Evolutionary conservation across 768 basidiomycete species (phyloP).

Genomic region (Clitopilus hobsonii): DNA sequence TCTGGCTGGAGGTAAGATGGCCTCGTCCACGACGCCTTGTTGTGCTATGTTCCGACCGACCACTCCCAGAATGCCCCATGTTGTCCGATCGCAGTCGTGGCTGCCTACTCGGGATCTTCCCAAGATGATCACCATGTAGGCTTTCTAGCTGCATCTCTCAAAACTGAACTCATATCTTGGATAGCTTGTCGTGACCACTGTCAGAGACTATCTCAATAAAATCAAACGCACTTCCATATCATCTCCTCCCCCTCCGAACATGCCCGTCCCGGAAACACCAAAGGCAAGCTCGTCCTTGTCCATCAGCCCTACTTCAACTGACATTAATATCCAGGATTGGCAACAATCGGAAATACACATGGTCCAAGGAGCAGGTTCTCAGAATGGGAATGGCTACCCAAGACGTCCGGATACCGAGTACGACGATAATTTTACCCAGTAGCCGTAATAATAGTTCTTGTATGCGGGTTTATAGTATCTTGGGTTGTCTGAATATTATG

Average conservation of each 20-base stretch:
- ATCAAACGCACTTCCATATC: constrained; percentile 31
- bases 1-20: constrained; percentile 69
- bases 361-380: not conserved
- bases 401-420: not conserved
- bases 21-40: not conserved
- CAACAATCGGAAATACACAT: not conserved
- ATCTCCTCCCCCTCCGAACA: constrained; percentile 23
- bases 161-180: not conserved
- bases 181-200: constrained; percentile 61
- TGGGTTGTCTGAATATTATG: too few relatives aligned
- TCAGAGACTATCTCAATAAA: constrained; percentile 71
- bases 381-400: not conserved
- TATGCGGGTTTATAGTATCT: not conserved
- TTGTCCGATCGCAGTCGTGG: constrained; percentile 75
- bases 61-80: constrained; percentile 73
- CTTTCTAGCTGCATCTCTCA: not conserved
- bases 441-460: not conserved
- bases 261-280: constrained; percentile 23
- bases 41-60: not conserved
- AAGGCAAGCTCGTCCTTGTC: not conserved
- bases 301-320: not conserved
- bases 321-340: not conserved
- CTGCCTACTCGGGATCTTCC: constrained; percentile 79
- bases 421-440: not conserved
- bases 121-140: constrained; percentile 75